phyloP scores from a whole-genome alignment of 192 early-diverging fungal genomes.

The Globomyces pollinis-pini region DNA sequence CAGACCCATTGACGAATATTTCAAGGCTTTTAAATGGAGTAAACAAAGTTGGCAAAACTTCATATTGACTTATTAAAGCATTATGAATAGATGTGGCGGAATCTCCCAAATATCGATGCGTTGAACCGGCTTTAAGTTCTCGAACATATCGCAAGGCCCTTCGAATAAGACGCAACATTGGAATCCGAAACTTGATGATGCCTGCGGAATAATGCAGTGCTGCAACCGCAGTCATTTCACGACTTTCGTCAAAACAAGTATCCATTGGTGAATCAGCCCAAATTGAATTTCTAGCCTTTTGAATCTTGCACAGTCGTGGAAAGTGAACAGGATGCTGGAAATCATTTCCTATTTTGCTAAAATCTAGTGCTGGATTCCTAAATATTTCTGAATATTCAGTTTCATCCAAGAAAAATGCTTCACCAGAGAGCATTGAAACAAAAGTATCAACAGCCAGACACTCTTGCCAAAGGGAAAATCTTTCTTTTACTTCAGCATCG shows the following conservation, averaged over 20 bases:
- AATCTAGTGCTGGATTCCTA: neutral
- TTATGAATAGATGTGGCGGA: neutral
- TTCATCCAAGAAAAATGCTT: conserved; percentile 5
- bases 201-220: conserved; percentile 2
- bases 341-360: neutral
- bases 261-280: neutral
- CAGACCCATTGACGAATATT: neutral
- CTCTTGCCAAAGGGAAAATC: conserved; percentile 6
- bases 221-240: conserved; percentile 2
- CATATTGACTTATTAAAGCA: neutral
- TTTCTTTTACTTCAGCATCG: conserved; percentile 5
- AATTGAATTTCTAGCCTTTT: conserved; percentile 3
- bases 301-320: neutral
- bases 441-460: conserved; percentile 6
- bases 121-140: neutral
- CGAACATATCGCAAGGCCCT: neutral
- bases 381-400: conserved; percentile 1
- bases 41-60: neutral
- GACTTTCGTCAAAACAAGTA: conserved; percentile 3
- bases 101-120: neutral
- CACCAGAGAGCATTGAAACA: neutral
- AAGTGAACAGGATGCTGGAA: neutral
- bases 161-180: neutral
- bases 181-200: neutral
- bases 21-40: neutral